Evolutionary conservation across 2,329 filamentous ascomycete genomes (phyloP).

Genomic region (Fusarium metavorans): DNA sequence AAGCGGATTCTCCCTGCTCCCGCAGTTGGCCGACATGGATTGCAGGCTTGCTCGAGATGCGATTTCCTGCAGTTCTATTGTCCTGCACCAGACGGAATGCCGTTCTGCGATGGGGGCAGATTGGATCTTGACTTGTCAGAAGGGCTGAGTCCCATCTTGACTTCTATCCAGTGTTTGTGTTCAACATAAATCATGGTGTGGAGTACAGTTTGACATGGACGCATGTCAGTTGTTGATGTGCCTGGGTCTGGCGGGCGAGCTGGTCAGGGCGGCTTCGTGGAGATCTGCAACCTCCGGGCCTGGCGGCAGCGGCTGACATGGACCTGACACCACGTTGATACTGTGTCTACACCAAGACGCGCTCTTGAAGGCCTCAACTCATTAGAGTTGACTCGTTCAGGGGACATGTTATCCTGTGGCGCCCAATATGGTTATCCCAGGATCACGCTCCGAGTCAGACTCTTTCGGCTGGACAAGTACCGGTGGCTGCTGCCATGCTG

Average conservation of each 20-base stretch:
- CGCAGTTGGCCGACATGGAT: neutral
- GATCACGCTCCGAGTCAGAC: neutral
- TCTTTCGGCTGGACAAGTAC: neutral
- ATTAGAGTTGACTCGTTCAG: neutral
- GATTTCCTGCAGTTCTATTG: conserved; percentile 14
- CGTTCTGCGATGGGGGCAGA: neutral
- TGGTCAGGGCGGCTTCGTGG: conserved; percentile 12
- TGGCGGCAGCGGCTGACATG: conserved; percentile 20
- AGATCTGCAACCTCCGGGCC: conserved; percentile 16
- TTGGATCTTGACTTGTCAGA: neutral
- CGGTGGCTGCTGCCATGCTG: conserved; percentile 2
- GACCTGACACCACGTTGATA: conserved; percentile 1
- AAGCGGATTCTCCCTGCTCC: conserved; percentile 3
- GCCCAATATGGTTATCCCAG: neutral
- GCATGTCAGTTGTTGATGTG: conserved; percentile 1
- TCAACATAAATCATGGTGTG: neutral
- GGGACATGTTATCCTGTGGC: neutral
- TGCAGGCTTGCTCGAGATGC: neutral
- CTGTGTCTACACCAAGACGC: neutral
- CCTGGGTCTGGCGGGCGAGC: neutral
- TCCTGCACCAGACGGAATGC: conserved; percentile 3
- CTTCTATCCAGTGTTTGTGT: neutral
- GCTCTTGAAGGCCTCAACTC: conserved; percentile 2
- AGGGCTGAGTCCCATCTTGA: neutral
- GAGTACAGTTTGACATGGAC: neutral